These are phyloP conservation scores for Leccinum uliginosum DNA, from an alignment of 768 basidiomycete species.

Conservation along the genomic window DNA sequence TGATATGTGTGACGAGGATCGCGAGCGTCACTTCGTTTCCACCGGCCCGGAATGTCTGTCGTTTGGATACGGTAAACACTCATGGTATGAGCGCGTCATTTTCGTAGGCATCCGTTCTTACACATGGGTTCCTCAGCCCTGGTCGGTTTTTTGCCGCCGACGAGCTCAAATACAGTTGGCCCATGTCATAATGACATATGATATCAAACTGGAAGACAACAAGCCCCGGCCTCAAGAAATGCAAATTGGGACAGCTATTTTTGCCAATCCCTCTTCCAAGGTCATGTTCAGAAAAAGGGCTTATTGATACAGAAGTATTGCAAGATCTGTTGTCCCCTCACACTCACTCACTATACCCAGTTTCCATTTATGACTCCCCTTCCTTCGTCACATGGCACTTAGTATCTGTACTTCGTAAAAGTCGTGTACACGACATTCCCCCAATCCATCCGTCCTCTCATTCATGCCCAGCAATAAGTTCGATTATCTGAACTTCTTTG, in stretches of 20 bases:
- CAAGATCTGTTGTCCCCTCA: too few relatives aligned
- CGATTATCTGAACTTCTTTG: too few relatives aligned
- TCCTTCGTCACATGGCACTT: too few relatives aligned
- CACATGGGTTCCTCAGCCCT: not conserved
- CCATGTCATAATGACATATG: not conserved
- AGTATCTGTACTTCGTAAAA: too few relatives aligned
- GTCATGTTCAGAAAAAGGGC: not conserved
- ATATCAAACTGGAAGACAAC: not conserved
- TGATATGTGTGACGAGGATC: slow-evolving; percentile 31
- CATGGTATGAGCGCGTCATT: slow-evolving; percentile 1
- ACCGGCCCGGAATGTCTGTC: not conserved
- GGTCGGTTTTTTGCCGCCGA: slow-evolving; percentile 10
- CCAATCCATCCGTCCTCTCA: too few relatives aligned
- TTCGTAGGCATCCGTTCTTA: not conserved
- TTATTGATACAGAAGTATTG: not conserved
- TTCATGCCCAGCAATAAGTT: too few relatives aligned
- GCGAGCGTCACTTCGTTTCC: slow-evolving; percentile 12
- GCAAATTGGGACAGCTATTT: not conserved
- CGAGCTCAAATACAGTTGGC: not conserved
- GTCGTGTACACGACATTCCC: too few relatives aligned
- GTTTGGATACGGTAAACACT: not conserved
- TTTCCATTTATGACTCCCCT: too few relatives aligned
- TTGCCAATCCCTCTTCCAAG: not conserved
- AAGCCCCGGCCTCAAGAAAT: not conserved
- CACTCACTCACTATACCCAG: too few relatives aligned